Base-by-base conservation (phyloP, 371 early-diverging fungal species). In the Actinomucor elegans region DNA sequence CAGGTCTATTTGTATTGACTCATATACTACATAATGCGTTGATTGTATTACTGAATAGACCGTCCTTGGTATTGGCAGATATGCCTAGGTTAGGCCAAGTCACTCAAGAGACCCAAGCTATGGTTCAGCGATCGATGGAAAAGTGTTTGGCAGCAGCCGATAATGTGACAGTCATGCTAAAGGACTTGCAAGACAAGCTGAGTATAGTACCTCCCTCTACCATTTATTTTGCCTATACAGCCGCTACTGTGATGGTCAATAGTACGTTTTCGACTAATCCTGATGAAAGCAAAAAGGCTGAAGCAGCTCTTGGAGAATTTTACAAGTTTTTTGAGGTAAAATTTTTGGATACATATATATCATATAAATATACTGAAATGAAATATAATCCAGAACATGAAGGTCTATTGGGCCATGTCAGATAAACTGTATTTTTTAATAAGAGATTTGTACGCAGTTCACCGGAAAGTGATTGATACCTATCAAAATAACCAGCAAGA, bases 391-490 rank as follows among this genome's bases (percentile, higher is more conserved):
- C 52, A 71, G 69, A 47, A 57, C 14, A 80, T 82, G 67, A 71
- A 71, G 46, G 35, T 66, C 6, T 72, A 73, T 27, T 82, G 83
- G 83, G 75, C 83, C 1, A 79, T 78, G 74, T 73, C 83, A 3
- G 83, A 82, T 51, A 76, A 79, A 44, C 66, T 79, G 21, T 77
- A 73, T 51, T 79, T 77, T 32, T 68, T 81, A 54, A 67, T 75
- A 21, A 73, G 74, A 8, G 81, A 79, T 50, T 50, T 81, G 8
- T 79, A 79, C 44, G 71, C 78, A 14, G 67, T 80, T 21, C 77
- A 80, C 43, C 44, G 48, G 46, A 71, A 62, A 20, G 46, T 51
- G n/a, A 34, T 54, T 1, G 31, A 31, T 31, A 29, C 31, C 6
- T 14, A 23, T 21, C 20, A 55, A 33, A 34, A 26, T n/a, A 42